A percentile compares a stretch with the other conserved stretches of the same genome.
These are phyloP conservation scores for Solanum tacnaense DNA, from an alignment of 257 asterid genomes.

Conservation along the genomic window DNA sequence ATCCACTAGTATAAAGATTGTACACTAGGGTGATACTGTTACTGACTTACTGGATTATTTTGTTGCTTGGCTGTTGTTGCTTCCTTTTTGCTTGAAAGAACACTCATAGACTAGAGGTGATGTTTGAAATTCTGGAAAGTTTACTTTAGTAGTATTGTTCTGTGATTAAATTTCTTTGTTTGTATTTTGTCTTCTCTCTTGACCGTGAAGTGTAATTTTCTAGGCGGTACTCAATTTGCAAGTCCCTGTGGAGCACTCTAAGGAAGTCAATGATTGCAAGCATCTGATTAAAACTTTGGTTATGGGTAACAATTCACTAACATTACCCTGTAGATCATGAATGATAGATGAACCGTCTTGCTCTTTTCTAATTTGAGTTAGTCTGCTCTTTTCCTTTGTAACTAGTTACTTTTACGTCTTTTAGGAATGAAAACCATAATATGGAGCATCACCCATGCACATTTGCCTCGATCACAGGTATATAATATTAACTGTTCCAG, in stretches of 20 bases:
- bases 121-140: not conserved
- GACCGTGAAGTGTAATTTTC: conserved; percentile 12
- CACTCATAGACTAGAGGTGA: not conserved
- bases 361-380: not conserved
- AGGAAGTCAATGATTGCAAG: conserved; percentile 96
- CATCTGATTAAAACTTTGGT: conserved; percentile 96
- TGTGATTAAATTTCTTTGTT: not conserved
- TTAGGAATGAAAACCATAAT: conserved; percentile 98
- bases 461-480: conserved; percentile 95
- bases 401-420: not conserved
- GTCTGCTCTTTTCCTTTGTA: not conserved
- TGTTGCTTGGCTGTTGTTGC: not conserved
- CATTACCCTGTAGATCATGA: conserved; percentile 4
- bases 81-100: not conserved
- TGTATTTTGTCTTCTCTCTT: conserved; percentile 7
- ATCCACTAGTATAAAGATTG: not conserved
- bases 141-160: not conserved
- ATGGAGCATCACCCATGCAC: conserved; percentile 99
- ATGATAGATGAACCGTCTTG: not conserved
- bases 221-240: conserved; percentile 94
- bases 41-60: not conserved
- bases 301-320: conserved; percentile 55
- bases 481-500: not conserved
- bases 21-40: not conserved
- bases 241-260: conserved; percentile 72